Conservation (phyloP, 176 grass and related monocot species). For the Tuctoria greenei region DNA sequence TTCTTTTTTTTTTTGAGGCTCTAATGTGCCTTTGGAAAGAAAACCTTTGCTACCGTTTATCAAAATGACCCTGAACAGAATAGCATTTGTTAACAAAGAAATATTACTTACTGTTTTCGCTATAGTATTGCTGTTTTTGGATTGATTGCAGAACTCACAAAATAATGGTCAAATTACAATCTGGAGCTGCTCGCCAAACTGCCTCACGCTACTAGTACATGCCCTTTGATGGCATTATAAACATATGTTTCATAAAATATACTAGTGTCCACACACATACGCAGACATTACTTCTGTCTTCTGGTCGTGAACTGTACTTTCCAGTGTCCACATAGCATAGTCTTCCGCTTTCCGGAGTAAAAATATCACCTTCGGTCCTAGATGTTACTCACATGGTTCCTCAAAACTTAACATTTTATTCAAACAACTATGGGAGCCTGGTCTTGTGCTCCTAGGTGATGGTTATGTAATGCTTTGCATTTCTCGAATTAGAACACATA, state of each 20-base stretch:
- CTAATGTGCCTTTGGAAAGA: slow-evolving; percentile 1
- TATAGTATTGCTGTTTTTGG: neutral
- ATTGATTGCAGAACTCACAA: neutral
- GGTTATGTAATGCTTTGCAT: neutral
- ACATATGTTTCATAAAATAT: neutral
- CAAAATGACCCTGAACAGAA: neutral
- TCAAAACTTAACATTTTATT: neutral
- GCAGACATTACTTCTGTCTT: neutral
- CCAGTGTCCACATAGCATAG: neutral
- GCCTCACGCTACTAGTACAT: neutral
- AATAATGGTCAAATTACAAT: no score
- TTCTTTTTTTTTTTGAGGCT: neutral
- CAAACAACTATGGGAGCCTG: neutral
- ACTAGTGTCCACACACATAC: neutral
- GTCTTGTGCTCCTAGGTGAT: neutral
- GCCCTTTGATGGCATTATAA: neutral
- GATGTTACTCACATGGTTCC: neutral
- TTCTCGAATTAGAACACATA: neutral
- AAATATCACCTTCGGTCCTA: neutral
- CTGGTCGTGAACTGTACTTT: neutral
- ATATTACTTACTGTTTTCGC: neutral
- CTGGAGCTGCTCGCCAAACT: no score
- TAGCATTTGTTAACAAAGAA: neutral
- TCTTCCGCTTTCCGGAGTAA: neutral
- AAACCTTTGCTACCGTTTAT: neutral